Conservation (phyloP, 2,329 filamentous ascomycete genomes). For the Curvularia sp. region DNA sequence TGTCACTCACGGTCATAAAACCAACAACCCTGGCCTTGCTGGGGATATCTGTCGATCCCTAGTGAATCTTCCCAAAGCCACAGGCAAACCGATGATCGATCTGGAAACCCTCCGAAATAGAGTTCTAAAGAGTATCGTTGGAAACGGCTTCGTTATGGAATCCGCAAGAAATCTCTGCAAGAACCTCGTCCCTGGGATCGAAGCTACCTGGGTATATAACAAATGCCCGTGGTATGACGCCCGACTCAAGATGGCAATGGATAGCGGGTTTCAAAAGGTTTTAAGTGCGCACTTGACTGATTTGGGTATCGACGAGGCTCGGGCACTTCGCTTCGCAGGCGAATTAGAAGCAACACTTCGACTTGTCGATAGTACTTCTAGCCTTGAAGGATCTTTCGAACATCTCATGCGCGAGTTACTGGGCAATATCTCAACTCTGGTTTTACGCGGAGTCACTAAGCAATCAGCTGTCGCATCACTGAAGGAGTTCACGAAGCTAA, state of each 20-base stretch:
- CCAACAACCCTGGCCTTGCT: background rate
- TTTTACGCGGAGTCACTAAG: background rate
- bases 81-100: background rate
- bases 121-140: background rate
- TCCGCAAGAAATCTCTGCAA: background rate
- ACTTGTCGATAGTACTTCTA: background rate
- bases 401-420: background rate
- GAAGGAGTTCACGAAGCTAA: background rate
- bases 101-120: background rate
- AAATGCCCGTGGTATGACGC: background rate
- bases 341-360: background rate
- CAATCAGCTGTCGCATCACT: background rate
- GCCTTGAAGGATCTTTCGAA: background rate
- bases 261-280: background rate
- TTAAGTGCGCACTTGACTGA: background rate
- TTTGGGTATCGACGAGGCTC: background rate
- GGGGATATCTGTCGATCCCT: background rate
- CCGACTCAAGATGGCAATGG: background rate
- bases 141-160: background rate
- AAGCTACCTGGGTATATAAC: background rate
- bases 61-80: background rate
- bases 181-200: background rate
- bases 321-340: background rate
- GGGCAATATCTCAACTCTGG: background rate
- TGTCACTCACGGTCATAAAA: background rate